A percentile compares a stretch with the other conserved stretches of the same genome.
Conservation (phyloP, 768 basidiomycete species). For the Phanerodontia chrysosporium region DNA sequence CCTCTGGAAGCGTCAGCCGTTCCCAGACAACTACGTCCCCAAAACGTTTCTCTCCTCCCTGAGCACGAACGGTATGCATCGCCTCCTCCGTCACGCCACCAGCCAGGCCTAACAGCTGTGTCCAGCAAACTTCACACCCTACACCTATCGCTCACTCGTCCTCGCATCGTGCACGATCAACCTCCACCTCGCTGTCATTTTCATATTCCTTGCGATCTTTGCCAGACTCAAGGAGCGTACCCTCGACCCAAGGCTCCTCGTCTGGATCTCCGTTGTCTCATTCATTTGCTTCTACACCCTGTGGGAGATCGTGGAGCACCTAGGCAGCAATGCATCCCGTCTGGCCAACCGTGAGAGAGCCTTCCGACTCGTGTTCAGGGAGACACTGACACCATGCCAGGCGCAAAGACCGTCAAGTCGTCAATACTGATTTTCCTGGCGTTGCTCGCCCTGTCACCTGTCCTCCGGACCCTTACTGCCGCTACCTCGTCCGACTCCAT, state of each 20-base stretch:
- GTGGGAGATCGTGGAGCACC: slow-evolving; percentile 55
- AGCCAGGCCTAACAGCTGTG: neutral
- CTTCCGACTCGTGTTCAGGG: neutral
- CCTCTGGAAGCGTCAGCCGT: slow-evolving; percentile 73
- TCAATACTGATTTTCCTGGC: slow-evolving; percentile 85
- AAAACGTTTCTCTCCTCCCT: slow-evolving; percentile 74
- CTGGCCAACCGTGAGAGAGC: slow-evolving; percentile 30
- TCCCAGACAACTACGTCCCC: slow-evolving; percentile 86
- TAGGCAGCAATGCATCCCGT: slow-evolving; percentile 21
- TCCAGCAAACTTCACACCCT: slow-evolving; percentile 75
- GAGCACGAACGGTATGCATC: slow-evolving; percentile 66
- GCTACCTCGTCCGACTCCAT: slow-evolving; percentile 97
- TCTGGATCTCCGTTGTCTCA: slow-evolving; percentile 57
- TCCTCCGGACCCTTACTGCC: slow-evolving; percentile 86
- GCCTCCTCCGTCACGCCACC: neutral
- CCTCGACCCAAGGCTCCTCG: slow-evolving; percentile 65
- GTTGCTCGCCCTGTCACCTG: slow-evolving; percentile 86
- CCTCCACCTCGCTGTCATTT: slow-evolving; percentile 78
- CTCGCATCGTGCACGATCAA: slow-evolving; percentile 70
- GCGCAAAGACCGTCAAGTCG: slow-evolving; percentile 71
- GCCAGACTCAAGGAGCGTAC: slow-evolving; percentile 57
- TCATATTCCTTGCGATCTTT: slow-evolving; percentile 80
- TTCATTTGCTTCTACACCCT: slow-evolving; percentile 57
- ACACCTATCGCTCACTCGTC: slow-evolving; percentile 73
- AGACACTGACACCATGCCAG: slow-evolving; percentile 31